phyloP scores from a whole-genome alignment of 2,329 filamentous ascomycete species.

The Colletotrichum destructivum region DNA sequence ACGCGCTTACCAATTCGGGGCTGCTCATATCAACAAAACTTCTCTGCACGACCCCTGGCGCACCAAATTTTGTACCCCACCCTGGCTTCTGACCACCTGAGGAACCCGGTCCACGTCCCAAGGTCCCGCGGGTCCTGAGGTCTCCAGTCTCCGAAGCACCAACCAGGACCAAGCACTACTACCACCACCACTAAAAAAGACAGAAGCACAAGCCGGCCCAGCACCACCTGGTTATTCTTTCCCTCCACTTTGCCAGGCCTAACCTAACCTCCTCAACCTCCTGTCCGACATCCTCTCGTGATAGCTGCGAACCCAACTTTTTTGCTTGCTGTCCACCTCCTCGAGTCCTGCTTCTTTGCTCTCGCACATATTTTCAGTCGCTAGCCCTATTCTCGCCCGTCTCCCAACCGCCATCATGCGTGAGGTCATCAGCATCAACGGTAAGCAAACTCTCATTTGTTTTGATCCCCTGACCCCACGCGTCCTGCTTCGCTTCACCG shows the following conservation, averaged over 20 bases:
- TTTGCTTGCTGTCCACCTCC: constrained; percentile 30
- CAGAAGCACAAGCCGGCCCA: constrained; percentile 37
- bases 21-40: constrained; percentile 43
- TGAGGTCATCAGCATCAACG: constrained; percentile 99
- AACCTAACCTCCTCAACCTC: constrained; percentile 41
- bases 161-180: constrained; percentile 19
- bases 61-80: constrained; percentile 43
- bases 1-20: constrained; percentile 44
- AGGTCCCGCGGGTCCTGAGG: constrained; percentile 3
- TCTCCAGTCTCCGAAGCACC: constrained; percentile 11
- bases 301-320: constrained; percentile 41
- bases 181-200: constrained; percentile 24
- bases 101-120: constrained; percentile 28
- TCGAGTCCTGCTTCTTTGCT: constrained; percentile 28
- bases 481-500: constrained; percentile 62
- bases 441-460: constrained; percentile 68
- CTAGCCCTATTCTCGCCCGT: constrained; percentile 41
- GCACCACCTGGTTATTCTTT: constrained; percentile 36
- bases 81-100: constrained; percentile 29
- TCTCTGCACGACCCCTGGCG: constrained; percentile 39
- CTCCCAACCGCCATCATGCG: constrained; percentile 79
- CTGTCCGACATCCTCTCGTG: constrained; percentile 39
- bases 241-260: constrained; percentile 32
- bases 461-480: constrained; percentile 53
- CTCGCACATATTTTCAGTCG: constrained; percentile 42